Evolutionary conservation across 306 rosid genomes (phyloP), one percentile per base, ranked within the genome.

Genomic region (Pueraria montana): DNA sequence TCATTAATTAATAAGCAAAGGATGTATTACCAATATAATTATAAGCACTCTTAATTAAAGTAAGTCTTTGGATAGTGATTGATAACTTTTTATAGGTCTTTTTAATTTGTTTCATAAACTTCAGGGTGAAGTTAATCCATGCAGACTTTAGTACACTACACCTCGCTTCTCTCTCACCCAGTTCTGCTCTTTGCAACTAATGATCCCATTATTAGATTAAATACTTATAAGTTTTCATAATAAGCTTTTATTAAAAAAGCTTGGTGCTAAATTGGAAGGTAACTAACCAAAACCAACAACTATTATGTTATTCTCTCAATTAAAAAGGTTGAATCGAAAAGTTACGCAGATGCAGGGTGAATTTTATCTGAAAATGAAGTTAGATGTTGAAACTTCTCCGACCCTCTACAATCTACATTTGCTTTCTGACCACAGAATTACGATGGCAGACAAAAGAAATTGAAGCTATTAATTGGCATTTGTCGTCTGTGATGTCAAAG

Each of bases 401-500:
- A 56, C 2, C 14, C 16, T 14, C 13, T 27, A 63, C 12, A 63
- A 38, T 27, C 48, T 62, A 76, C 34, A 58, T 43, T 40, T 68
- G 71, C 53, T 85, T 38, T 80, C 53, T 12, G 50, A 59, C 72
- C 86, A 77, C 64, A 76, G 62, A 73, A 83, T 74, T 10, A 13
- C 7, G 38, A 50, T 49, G 55, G 14, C 27, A 71, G 70, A 23
- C 76, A 82, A 11, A 80, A 32, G 63, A 68, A 80, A 70, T 59
- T 6, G 40, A 80, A 18, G 20, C 3, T 63, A 63, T 82, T 82
- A 80, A 86, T 74, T 76, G 82, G 59, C 3, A 74, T 89, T 86
- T 89, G 95, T 91, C 88, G 66, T 20, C 21, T 42, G 55, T 58
- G 80, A 21, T 89, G 84, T 79, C 73, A 59, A 73, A 79, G 46